Evolutionary conservation across 495 filamentous ascomycete species (phyloP).

Genomic region (Aspergillus heteromorphus): DNA sequence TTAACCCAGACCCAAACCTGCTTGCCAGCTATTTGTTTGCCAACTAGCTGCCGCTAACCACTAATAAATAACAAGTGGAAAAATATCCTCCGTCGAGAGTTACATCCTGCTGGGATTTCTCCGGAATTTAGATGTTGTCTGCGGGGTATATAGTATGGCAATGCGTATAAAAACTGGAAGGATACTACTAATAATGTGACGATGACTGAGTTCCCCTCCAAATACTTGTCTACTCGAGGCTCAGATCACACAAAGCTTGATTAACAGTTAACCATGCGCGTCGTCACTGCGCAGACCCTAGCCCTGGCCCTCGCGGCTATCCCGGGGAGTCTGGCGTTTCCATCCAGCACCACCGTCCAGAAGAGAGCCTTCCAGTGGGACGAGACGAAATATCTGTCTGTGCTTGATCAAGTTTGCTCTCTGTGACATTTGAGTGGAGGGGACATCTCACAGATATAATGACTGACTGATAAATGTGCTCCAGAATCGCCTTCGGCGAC

Average conservation of each 20-base stretch:
- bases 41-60: not conserved
- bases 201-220: not conserved
- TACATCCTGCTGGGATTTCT: constrained; percentile 1
- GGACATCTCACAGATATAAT: not conserved
- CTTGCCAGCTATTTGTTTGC: not conserved
- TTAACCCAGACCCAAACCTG: not conserved
- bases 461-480: not conserved
- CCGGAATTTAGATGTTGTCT: not conserved
- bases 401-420: constrained; percentile 2
- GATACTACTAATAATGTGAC: not conserved
- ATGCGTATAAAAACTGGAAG: constrained; percentile 1
- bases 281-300: not conserved
- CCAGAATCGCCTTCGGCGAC: constrained; percentile 48
- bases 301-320: not conserved
- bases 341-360: not conserved
- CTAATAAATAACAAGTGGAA: constrained; percentile 7
- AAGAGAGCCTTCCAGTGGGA: constrained; percentile 26
- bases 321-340: constrained; percentile 3
- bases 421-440: too few relatives aligned
- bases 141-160: constrained; percentile 13
- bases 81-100: constrained; percentile 16
- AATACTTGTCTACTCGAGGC: not conserved
- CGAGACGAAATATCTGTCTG: constrained; percentile 26
- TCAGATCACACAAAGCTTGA: not conserved
- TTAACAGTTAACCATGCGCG: constrained; percentile 1